phyloP scores from a whole-genome alignment of 2,329 filamentous ascomycete genomes.

The Ascochyta pisi region DNA sequence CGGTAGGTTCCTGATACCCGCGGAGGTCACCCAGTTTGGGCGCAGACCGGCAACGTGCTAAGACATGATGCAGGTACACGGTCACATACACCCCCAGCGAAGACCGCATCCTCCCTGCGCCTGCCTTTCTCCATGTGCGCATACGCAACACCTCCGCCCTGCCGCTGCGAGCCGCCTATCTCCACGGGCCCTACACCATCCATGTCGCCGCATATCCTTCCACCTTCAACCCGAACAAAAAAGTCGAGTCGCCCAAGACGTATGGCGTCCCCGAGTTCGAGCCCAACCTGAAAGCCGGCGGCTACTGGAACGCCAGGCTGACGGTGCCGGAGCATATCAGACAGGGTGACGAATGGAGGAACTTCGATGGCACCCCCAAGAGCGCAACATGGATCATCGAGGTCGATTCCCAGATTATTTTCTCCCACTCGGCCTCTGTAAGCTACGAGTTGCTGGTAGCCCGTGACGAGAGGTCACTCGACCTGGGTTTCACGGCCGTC shows the following conservation, averaged over 20 bases:
- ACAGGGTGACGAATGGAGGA: conserved; percentile 36
- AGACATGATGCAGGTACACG: conserved; percentile 64
- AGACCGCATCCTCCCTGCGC: conserved; percentile 89
- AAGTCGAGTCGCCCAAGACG: conserved; percentile 71
- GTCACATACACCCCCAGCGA: conserved; percentile 88
- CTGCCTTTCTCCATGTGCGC: conserved; percentile 79
- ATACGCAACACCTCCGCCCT: conserved; percentile 92
- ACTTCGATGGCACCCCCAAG: conserved; percentile 48
- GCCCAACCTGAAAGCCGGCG: conserved; percentile 94
- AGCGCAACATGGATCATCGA: conserved; percentile 88
- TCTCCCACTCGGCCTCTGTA: conserved; percentile 86
- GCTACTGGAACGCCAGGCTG: conserved; percentile 81
- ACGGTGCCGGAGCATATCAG: conserved; percentile 80
- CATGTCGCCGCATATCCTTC: conserved; percentile 86
- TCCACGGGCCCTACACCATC: conserved; percentile 93
- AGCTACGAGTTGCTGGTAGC: conserved; percentile 87
- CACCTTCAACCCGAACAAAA: conserved; percentile 81
- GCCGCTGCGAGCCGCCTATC: conserved; percentile 89
- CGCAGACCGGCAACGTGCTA: conserved; percentile 10
- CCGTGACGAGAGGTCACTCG: conserved; percentile 83
- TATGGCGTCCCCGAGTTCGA: conserved; percentile 90
- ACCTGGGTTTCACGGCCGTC: conserved; percentile 66
- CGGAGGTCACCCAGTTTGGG: conserved; percentile 15
- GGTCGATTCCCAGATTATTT: conserved; percentile 89
- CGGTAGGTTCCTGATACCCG: conserved; percentile 62